phyloP scores from a whole-genome alignment of 306 rosid species.

The Trifolium fragiferum region DNA sequence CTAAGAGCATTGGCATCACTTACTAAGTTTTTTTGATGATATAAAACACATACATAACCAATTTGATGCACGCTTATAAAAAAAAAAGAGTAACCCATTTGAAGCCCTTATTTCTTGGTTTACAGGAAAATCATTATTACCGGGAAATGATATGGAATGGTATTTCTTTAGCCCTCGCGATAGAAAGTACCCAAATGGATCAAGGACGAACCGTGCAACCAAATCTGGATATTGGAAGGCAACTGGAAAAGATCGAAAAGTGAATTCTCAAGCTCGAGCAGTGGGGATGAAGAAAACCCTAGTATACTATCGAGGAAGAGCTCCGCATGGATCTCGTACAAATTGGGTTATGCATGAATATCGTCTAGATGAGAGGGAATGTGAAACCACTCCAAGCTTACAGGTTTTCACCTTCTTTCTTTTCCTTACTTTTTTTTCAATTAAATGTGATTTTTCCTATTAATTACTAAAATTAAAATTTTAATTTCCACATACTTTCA shows the following conservation, averaged over 20 bases:
- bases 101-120: background rate
- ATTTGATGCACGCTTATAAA: background rate
- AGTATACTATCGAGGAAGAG: conserved; percentile 90
- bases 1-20: background rate
- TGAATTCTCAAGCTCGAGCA: conserved; percentile 63
- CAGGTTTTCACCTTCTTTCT: conserved; percentile 57
- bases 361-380: conserved; percentile 86
- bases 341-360: conserved; percentile 98
- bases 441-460: too few relatives aligned
- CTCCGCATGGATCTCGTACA: conserved; percentile 88
- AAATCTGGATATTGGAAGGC: conserved; percentile 98
- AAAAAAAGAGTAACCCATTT: too few relatives aligned
- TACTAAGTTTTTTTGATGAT: too few relatives aligned
- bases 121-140: conserved; percentile 83
- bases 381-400: conserved; percentile 64
- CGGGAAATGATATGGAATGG: conserved; percentile 97
- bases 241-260: conserved; percentile 89
- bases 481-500: background rate
- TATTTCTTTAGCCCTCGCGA: conserved; percentile 93
- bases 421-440: too few relatives aligned
- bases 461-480: background rate
- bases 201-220: conserved; percentile 92
- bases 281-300: conserved; percentile 97
- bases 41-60: background rate
- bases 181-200: conserved; percentile 91